A percentile compares a stretch with the other conserved stretches of the same genome.
phyloP scores from a whole-genome alignment of 306 rosid genomes.

The Rosa multiflora region DNA sequence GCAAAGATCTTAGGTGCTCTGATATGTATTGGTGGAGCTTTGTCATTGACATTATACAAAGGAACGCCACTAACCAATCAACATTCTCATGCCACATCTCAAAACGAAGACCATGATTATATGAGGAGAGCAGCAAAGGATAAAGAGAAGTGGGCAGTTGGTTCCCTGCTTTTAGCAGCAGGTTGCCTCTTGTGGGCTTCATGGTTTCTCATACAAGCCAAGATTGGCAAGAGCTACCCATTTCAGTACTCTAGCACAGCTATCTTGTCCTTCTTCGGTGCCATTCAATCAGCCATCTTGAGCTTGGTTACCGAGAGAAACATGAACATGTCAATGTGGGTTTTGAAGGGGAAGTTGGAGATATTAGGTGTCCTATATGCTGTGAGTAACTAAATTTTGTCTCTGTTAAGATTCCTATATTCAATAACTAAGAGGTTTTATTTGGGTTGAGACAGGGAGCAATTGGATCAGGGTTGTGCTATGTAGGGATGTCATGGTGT shows the following conservation, averaged over 20 bases:
- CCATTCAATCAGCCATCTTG: conserved; percentile 61
- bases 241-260: conserved; percentile 82
- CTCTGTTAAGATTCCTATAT: neutral
- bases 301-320: conserved; percentile 49
- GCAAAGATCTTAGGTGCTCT: conserved; percentile 65
- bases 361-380: conserved; percentile 54
- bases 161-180: conserved; percentile 50
- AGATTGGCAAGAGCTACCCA: conserved; percentile 59
- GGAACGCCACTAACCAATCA: conserved; percentile 54
- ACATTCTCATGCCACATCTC: conserved; percentile 19
- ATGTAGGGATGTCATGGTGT: conserved; percentile 96
- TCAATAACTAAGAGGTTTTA: neutral
- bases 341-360: conserved; percentile 57
- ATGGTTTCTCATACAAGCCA: conserved; percentile 84
- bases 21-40: conserved; percentile 63
- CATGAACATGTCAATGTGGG: conserved; percentile 48
- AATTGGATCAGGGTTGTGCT: conserved; percentile 89
- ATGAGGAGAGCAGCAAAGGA: conserved; percentile 17
- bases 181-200: conserved; percentile 81
- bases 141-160: conserved; percentile 54
- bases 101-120: conserved; percentile 3
- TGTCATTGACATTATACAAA: conserved; percentile 60
- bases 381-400: conserved; percentile 41
- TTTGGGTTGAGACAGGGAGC: conserved; percentile 48
- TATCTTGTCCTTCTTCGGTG: conserved; percentile 62